Conservation (phyloP, 805 yeast genomes). For the Kodamaea neixiangensis region DNA sequence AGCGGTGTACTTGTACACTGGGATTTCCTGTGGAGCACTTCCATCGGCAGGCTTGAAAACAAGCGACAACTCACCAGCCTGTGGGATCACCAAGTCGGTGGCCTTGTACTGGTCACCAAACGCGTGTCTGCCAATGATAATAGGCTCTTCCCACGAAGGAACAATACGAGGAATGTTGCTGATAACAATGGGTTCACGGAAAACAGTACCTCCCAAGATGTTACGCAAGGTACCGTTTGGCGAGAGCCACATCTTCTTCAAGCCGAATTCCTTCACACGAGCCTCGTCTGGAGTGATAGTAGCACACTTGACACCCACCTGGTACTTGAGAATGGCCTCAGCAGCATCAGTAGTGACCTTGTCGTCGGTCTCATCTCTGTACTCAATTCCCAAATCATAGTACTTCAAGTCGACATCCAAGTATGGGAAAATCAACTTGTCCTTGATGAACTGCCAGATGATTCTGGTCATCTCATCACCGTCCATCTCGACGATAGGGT, state of each 20-base stretch:
- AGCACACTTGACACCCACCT: conserved; percentile 84
- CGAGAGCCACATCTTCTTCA: conserved; percentile 82
- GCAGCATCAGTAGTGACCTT: conserved; percentile 79
- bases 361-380: conserved; percentile 72
- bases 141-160: conserved; percentile 81
- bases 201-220: conserved; percentile 79
- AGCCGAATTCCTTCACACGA: conserved; percentile 70
- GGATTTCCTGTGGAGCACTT: conserved; percentile 45
- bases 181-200: conserved; percentile 81
- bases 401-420: conserved; percentile 73
- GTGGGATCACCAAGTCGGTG: conserved; percentile 67
- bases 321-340: conserved; percentile 68
- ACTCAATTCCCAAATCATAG: conserved; percentile 69
- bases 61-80: conserved; percentile 66
- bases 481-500: conserved; percentile 76
- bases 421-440: conserved; percentile 65
- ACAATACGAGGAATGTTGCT: conserved; percentile 75
- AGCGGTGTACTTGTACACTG: conserved; percentile 64
- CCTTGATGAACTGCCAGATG: conserved; percentile 76
- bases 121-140: conserved; percentile 84
- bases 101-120: conserved; percentile 86
- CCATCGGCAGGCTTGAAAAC: conserved; percentile 66
- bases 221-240: conserved; percentile 86
- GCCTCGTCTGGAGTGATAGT: conserved; percentile 84
- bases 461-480: conserved; percentile 89